A percentile compares a stretch with the other conserved stretches of the same genome.
Evolutionary conservation across 257 asterid species (phyloP).

Genomic region (Anisodus tanguticus): DNA sequence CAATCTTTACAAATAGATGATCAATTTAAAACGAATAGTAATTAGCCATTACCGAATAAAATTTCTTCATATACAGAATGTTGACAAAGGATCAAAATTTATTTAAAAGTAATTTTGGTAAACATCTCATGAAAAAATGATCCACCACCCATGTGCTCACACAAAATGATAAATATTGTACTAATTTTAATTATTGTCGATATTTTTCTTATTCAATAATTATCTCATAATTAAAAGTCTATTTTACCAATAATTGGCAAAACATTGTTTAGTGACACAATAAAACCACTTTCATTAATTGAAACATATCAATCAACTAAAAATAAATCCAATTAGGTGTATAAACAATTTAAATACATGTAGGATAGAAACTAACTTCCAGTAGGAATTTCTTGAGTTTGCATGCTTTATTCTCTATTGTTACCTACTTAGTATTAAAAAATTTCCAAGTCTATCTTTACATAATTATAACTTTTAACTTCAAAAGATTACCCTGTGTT

Average conservation of each 20-base stretch:
- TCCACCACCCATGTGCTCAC: too few species aligned
- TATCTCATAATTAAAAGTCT: too few species aligned
- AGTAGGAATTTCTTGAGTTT: not conserved
- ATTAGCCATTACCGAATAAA: not conserved
- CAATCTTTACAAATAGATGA: not conserved
- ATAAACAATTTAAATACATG: too few species aligned
- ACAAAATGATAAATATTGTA: too few species aligned
- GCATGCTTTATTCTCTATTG: not conserved
- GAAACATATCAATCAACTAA: too few species aligned
- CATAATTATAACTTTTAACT: not conserved
- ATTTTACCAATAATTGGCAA: too few species aligned
- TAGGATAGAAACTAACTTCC: too few species aligned
- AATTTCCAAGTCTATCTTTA: not conserved
- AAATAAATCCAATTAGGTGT: too few species aligned
- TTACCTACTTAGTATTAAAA: not conserved
- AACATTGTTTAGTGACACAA: too few species aligned
- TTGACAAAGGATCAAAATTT: not conserved
- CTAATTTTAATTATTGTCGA: too few species aligned
- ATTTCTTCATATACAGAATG: not conserved
- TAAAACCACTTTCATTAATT: too few species aligned
- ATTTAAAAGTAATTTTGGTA: not conserved
- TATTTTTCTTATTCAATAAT: too few species aligned
- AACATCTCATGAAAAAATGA: not conserved
- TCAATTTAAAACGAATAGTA: not conserved
- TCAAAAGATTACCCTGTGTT: not conserved